A percentile compares a stretch with the other conserved stretches of the same genome.
These are phyloP conservation scores for Astragalus glycyphyllos DNA, from an alignment of 306 rosid species.

Conservation along the genomic window DNA sequence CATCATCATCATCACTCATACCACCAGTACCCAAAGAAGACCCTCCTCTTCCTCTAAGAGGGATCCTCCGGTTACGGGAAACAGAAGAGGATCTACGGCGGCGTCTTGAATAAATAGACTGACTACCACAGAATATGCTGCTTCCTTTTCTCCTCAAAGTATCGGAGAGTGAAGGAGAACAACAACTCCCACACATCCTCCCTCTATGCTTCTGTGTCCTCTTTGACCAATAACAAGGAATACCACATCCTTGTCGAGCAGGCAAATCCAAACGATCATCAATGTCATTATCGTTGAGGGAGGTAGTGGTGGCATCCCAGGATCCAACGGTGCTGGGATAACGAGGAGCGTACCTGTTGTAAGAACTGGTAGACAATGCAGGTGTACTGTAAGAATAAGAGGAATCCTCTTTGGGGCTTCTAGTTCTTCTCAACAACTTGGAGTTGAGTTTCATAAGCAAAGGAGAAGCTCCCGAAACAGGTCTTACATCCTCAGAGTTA, in stretches of 20 bases:
- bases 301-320: constrained; percentile 88
- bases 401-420: constrained; percentile 71
- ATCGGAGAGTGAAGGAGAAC: constrained; percentile 89
- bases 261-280: constrained; percentile 78
- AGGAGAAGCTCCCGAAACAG: constrained; percentile 66
- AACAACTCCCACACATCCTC: constrained; percentile 68
- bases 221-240: constrained; percentile 95
- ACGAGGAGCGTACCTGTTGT: constrained; percentile 55
- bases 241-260: constrained; percentile 90
- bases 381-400: constrained; percentile 92
- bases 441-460: constrained; percentile 67
- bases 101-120: constrained; percentile 60
- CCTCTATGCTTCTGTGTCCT: constrained; percentile 76
- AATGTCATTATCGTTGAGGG: constrained; percentile 75
- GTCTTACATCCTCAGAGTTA: constrained; percentile 70
- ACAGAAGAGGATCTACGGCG: constrained; percentile 53
- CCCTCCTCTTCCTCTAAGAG: constrained; percentile 66
- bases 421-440: constrained; percentile 55
- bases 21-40: constrained; percentile 87
- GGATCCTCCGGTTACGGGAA: constrained; percentile 62
- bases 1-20: constrained; percentile 63
- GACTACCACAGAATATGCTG: constrained; percentile 79
- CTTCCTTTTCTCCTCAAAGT: constrained; percentile 88
- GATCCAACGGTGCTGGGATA: constrained; percentile 90
- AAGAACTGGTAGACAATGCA: constrained; percentile 92